Evolutionary conservation across 371 early-diverging fungal species (phyloP).

Genomic region (Entomophthora muscae): DNA sequence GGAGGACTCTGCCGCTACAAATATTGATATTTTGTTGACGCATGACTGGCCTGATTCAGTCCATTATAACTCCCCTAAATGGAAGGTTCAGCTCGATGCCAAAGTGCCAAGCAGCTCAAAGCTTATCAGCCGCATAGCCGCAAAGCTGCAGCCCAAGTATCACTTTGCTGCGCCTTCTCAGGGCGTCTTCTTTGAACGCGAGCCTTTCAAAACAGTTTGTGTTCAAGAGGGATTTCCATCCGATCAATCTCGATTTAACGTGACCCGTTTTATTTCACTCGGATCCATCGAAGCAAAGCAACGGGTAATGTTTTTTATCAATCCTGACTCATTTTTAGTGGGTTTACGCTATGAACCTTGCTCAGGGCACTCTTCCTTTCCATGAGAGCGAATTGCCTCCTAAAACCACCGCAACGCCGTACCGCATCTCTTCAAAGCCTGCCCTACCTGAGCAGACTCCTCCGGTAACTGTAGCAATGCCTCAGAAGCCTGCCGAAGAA

Average conservation of each 20-base stretch:
- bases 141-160: conserved; percentile 41
- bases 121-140: conserved; percentile 18
- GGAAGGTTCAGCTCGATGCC: conserved; percentile 16
- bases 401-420: conserved; percentile 18
- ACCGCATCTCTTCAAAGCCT: background rate
- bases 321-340: conserved; percentile 25
- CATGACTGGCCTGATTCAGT: conserved; percentile 51
- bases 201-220: conserved; percentile 28
- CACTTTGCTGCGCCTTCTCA: conserved; percentile 57
- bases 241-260: conserved; percentile 15
- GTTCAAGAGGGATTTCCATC: conserved; percentile 23
- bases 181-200: conserved; percentile 54
- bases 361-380: background rate
- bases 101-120: conserved; percentile 25
- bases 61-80: conserved; percentile 13
- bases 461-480: conserved; percentile 29
- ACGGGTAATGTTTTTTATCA: background rate
- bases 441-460: conserved; percentile 24
- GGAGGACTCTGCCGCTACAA: background rate
- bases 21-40: conserved; percentile 54
- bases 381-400: conserved; percentile 11
- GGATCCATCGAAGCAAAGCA: background rate
- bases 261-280: conserved; percentile 2
- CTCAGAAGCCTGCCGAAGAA: conserved; percentile 15
- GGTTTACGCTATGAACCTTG: conserved; percentile 83